Conservation (phyloP, 2,329 filamentous ascomycete species). For the Alternaria arbusti region DNA sequence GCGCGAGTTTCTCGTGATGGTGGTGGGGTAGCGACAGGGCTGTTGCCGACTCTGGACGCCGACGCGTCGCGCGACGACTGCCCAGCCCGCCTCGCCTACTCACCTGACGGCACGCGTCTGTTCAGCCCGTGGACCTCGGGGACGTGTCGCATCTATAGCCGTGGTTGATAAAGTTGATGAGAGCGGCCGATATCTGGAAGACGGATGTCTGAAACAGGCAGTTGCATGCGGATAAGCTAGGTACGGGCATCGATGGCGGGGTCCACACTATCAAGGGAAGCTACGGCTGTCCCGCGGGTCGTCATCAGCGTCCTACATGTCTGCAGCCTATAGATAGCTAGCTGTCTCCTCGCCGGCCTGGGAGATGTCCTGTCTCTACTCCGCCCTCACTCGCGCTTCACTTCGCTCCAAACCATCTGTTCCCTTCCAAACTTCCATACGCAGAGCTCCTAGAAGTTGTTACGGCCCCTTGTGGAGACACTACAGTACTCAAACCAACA, state of each 20-base stretch:
- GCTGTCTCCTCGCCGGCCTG: conserved; percentile 21
- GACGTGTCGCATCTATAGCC: neutral
- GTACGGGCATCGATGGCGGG: conserved; percentile 32
- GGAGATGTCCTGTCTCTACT: conserved; percentile 32
- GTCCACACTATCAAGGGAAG: conserved; percentile 17
- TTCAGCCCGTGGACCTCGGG: neutral
- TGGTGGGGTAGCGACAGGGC: conserved; percentile 21
- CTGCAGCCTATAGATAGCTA: conserved; percentile 27
- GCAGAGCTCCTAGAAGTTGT: conserved; percentile 12
- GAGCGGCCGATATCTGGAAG: neutral
- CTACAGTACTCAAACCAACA: conserved; percentile 30
- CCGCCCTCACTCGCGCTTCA: conserved; percentile 25
- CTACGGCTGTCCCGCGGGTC: conserved; percentile 6
- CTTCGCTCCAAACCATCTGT: conserved; percentile 1
- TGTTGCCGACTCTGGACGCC: neutral
- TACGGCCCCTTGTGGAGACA: conserved; percentile 19
- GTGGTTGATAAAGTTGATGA: neutral
- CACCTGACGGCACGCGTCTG: neutral
- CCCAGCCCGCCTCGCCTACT: neutral
- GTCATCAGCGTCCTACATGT: conserved; percentile 13
- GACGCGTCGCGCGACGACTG: conserved; percentile 12
- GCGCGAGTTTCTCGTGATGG: conserved; percentile 9
- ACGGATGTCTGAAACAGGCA: conserved; percentile 26
- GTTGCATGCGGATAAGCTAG: conserved; percentile 29
- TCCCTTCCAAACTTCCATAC: conserved; percentile 6